Evolutionary conservation across 2,329 filamentous ascomycete genomes (phyloP).

Genomic region (Furcasterigmium furcatum): DNA sequence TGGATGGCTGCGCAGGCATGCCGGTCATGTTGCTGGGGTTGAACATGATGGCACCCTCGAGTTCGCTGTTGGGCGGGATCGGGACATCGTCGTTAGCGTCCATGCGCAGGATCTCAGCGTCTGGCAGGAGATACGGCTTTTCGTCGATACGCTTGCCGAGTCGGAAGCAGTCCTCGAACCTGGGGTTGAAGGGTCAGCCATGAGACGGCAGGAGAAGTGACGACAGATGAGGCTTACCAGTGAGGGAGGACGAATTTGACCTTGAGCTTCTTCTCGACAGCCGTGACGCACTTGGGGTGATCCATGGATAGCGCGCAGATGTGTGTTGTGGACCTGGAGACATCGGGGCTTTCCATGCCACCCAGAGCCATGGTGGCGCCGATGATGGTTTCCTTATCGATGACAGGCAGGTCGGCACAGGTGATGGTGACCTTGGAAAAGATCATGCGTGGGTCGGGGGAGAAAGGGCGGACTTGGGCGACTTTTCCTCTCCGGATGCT

Average conservation of each 20-base stretch:
- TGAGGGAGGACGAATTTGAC: constrained; percentile 89
- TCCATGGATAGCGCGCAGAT: constrained; percentile 79
- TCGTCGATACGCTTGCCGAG: constrained; percentile 90
- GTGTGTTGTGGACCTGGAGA: constrained; percentile 79
- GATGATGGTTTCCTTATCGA: constrained; percentile 88
- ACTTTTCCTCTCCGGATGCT: constrained; percentile 69
- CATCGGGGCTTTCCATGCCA: constrained; percentile 69
- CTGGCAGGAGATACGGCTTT: constrained; percentile 76
- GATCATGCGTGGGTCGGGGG: constrained; percentile 86
- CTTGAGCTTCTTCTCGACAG: constrained; percentile 61
- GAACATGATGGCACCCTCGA: constrained; percentile 63
- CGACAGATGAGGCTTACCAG: constrained; percentile 57
- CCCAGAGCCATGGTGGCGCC: constrained; percentile 88
- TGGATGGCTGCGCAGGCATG: constrained; percentile 47
- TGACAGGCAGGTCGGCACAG: constrained; percentile 78
- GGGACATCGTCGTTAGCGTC: constrained; percentile 51
- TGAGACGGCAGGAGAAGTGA: constrained; percentile 18
- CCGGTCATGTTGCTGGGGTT: constrained; percentile 39
- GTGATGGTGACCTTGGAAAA: constrained; percentile 81
- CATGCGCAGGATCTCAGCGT: constrained; percentile 75
- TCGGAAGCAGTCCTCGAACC: constrained; percentile 96
- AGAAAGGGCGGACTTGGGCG: constrained; percentile 78
- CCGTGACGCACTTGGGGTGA: constrained; percentile 66
- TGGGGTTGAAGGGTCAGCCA: constrained; percentile 26
- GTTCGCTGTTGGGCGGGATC: constrained; percentile 54